These are phyloP conservation scores for Hirsutella minnesotensis DNA, from an alignment of 2,329 filamentous ascomycete species.

Conservation along the genomic window DNA sequence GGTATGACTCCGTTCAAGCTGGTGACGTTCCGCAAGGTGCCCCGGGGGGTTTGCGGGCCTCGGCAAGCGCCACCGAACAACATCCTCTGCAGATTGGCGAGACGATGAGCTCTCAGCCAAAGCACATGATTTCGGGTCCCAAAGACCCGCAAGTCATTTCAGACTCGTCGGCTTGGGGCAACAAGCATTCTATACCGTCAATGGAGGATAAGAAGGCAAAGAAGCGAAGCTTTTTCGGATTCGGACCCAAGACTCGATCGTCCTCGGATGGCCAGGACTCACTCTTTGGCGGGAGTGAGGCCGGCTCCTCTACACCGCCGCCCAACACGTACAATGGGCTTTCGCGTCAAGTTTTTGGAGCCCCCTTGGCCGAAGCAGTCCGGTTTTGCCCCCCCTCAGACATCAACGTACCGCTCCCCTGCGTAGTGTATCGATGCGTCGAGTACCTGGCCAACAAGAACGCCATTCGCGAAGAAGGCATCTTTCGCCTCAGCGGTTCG, in stretches of 20 bases:
- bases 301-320: conserved; percentile 28
- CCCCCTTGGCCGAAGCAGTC: conserved; percentile 75
- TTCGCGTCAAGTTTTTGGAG: conserved; percentile 68
- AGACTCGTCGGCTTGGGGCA: conserved; percentile 77
- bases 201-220: conserved; percentile 67
- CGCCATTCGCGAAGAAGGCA: conserved; percentile 79
- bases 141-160: conserved; percentile 77
- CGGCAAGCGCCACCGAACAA: conserved; percentile 21
- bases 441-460: conserved; percentile 81
- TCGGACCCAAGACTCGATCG: conserved; percentile 47
- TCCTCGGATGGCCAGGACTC: conserved; percentile 48
- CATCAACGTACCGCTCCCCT: conserved; percentile 65
- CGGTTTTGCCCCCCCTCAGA: conserved; percentile 64
- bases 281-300: conserved; percentile 37
- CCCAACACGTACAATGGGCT: conserved; percentile 37
- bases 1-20: conserved; percentile 43
- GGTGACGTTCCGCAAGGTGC: conserved; percentile 36
- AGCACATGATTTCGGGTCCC: conserved; percentile 62
- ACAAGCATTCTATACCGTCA: conserved; percentile 44
- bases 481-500: conserved; percentile 94
- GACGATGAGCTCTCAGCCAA: conserved; percentile 26
- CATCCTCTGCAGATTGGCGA: conserved; percentile 19
- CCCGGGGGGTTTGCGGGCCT: conserved; percentile 23
- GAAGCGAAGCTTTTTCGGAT: conserved; percentile 69
- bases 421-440: conserved; percentile 90